Evolutionary conservation across 805 yeast species (phyloP).

Genomic region (Candida lessepsii): DNA sequence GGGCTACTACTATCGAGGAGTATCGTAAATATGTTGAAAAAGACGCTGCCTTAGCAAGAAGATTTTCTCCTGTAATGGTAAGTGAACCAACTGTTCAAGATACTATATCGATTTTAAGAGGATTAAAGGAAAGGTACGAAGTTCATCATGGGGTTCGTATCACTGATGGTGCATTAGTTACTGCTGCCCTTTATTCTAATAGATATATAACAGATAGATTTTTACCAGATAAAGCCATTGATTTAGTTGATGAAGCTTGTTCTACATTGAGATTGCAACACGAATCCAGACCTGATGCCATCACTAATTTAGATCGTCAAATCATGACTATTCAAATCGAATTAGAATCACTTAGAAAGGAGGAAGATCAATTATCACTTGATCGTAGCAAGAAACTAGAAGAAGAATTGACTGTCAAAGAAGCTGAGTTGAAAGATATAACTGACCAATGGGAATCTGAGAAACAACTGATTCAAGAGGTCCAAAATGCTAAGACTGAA

Average conservation of each 20-base stretch:
- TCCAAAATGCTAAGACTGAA: conserved; percentile 77
- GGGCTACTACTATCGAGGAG: conserved; percentile 95
- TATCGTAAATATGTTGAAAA: conserved; percentile 91
- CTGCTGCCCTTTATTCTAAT: conserved; percentile 87
- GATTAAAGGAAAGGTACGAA: conserved; percentile 90
- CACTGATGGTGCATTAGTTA: conserved; percentile 86
- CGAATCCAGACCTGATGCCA: conserved; percentile 94
- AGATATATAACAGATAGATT: conserved; percentile 89
- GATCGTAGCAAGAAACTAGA: conserved; percentile 79
- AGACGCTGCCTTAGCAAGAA: conserved; percentile 92
- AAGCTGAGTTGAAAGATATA: conserved; percentile 64
- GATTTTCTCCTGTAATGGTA: conserved; percentile 85
- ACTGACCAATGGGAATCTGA: conserved; percentile 88
- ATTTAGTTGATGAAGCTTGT: conserved; percentile 95
- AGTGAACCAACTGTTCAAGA: conserved; percentile 90
- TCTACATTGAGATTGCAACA: conserved; percentile 92
- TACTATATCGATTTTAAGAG: conserved; percentile 87
- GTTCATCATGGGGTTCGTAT: conserved; percentile 98
- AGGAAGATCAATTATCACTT: conserved; percentile 77
- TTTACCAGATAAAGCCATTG: conserved; percentile 95
- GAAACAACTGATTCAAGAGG: conserved; percentile 67
- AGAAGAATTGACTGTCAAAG: conserved; percentile 59
- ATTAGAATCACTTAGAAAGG: conserved; percentile 89
- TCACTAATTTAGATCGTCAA: conserved; percentile 81
- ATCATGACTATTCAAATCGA: conserved; percentile 95